Base-by-base conservation (phyloP, 345 rosid species). In the Bruguiera parviflora region DNA sequence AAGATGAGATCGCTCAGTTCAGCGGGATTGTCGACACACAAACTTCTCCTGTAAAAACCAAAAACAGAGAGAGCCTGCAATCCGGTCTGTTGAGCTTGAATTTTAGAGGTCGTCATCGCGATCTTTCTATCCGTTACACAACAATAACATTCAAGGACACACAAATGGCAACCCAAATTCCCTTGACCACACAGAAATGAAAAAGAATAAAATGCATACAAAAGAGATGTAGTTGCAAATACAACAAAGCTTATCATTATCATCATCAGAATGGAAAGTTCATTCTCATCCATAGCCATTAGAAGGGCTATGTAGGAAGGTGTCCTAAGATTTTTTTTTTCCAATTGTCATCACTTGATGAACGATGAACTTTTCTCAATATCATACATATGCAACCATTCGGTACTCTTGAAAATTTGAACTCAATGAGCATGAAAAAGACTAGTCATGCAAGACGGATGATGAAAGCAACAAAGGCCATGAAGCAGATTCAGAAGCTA, bases 271-370 rank as follows among this genome's bases (percentile, higher is more conserved):
- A 53, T 10, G 81, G 90, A 82, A 84, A 67, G 49, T 35, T 80
- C 75, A 6, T 79, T 86, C 86, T 80, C 90, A 84, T 84, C 86
- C 90, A 84, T 75, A 81, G 79, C 88, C 18, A 25, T 13, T 5
- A 58, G 32, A 4, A 43, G 0, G 52, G 77, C 85, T 47, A 73
- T 84, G 88, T 82, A 77, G 83, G 84, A 86, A 86, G 90, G 90
- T 84, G 88, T 84, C 86, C 86, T 86, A 86, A 82, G 90, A 86
- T 82, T 13, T 64, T 68, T 80, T 82, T 43, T 64, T 65, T 80
- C 75, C 86, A 75, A 52, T 32, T 24, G 22, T 82, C 88, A 82
- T 86, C 90, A 75, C 61, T n/a, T 78, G 85, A 78, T 39, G 65
- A 66, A 52, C 51, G 20, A 13, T 13, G 5, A 21, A 55, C 21